Conservation (phyloP, 805 yeast genomes). For the Candida sphagnicola region DNA sequence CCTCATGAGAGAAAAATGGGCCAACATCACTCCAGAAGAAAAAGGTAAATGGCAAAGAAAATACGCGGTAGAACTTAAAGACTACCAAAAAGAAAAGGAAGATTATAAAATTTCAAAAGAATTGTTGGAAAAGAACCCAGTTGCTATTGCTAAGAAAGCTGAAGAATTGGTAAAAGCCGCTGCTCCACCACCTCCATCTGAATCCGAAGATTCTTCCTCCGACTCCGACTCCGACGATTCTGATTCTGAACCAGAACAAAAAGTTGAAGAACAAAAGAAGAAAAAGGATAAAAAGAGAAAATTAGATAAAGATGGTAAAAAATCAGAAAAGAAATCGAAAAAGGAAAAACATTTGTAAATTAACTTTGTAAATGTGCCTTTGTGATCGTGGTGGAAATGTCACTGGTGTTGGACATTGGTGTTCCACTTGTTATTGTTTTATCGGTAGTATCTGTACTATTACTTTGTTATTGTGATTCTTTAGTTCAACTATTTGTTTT, state of each 20-base stretch:
- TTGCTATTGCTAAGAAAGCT: constrained; percentile 7
- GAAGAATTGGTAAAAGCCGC: constrained; percentile 3
- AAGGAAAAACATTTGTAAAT: constrained; percentile 4
- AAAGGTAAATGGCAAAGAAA: constrained; percentile 66
- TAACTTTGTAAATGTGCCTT: too few species aligned
- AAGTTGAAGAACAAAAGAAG: constrained; percentile 41
- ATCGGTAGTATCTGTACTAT: constrained; percentile 2
- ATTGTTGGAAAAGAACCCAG: constrained; percentile 4
- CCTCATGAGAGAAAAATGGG: constrained; percentile 79
- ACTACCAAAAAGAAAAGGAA: constrained; percentile 29
- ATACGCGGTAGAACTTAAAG: constrained; percentile 45
- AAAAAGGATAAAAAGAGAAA: constrained; percentile 41
- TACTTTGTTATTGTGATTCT: constrained; percentile 3
- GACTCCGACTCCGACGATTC: constrained; percentile 2
- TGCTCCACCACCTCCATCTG: constrained; percentile 11
- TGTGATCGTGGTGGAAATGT: background rate
- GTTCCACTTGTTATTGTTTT: too few species aligned
- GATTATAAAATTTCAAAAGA: constrained; percentile 24
- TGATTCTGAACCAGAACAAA: constrained; percentile 5
- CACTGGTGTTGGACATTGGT: background rate
- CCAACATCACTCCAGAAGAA: constrained; percentile 61
- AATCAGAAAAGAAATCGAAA: constrained; percentile 13
- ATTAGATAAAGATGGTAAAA: constrained; percentile 7
- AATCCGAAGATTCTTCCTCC: constrained; percentile 2
- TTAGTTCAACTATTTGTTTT: constrained; percentile 4